Evolutionary conservation across 768 basidiomycete genomes (phyloP).

Genomic region (Macrolepiota albuminosa): DNA sequence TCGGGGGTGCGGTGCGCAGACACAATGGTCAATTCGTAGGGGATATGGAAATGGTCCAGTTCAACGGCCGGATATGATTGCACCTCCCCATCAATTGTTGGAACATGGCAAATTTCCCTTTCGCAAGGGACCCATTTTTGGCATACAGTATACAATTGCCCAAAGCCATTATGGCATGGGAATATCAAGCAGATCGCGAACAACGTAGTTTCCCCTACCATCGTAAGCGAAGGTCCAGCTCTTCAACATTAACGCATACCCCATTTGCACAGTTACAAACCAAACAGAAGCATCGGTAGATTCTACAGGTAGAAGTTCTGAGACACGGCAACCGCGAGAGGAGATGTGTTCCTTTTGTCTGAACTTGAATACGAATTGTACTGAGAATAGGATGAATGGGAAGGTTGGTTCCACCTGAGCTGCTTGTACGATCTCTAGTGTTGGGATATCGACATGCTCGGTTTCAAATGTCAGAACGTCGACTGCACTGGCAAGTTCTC

Average conservation of each 20-base stretch:
- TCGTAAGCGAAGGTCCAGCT: slow-evolving; percentile 95
- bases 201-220: slow-evolving; percentile 86
- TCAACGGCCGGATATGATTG: slow-evolving; percentile 89
- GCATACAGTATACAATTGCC: slow-evolving; percentile 79
- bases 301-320: slow-evolving; percentile 55
- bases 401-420: slow-evolving; percentile 23
- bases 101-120: slow-evolving; percentile 91
- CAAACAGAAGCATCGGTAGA: slow-evolving; percentile 45
- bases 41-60: slow-evolving; percentile 76
- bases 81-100: slow-evolving; percentile 68
- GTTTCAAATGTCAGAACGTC: slow-evolving; percentile 95
- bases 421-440: slow-evolving; percentile 59
- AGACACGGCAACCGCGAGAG: slow-evolving; percentile 55
- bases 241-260: slow-evolving; percentile 93
- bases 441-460: slow-evolving; percentile 84
- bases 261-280: slow-evolving; percentile 52
- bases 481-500: slow-evolving; percentile 70
- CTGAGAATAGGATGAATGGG: slow-evolving; percentile 73
- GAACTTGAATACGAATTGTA: slow-evolving; percentile 75
- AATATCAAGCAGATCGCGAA: slow-evolving; percentile 50
- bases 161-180: slow-evolving; percentile 48
- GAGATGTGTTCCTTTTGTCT: slow-evolving; percentile 72
- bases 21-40: slow-evolving; percentile 93
- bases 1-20: slow-evolving; percentile 96
- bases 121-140: slow-evolving; percentile 86